phyloP scores from a whole-genome alignment of 139 green algal genomes.

The Asterochloris sp. region DNA sequence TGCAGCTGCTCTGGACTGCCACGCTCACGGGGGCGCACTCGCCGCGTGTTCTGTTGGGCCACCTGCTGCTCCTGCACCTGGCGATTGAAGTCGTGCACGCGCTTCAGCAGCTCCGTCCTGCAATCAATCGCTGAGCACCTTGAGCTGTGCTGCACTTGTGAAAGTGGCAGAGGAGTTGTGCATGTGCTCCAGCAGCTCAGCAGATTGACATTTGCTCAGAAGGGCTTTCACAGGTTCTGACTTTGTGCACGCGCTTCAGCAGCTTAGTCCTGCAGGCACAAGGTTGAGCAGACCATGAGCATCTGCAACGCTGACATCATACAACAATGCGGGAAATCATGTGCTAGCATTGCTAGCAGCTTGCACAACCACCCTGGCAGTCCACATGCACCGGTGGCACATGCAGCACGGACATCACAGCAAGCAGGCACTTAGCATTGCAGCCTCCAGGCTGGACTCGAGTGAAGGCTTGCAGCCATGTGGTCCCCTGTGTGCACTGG shows the following conservation, averaged over 20 bases:
- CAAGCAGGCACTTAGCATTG: too few relatives aligned
- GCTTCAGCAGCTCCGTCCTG: constrained; percentile 47
- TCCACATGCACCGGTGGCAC: too few relatives aligned
- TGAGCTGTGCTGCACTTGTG: too few relatives aligned
- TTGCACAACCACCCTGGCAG: not conserved
- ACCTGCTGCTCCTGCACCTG: constrained; percentile 37
- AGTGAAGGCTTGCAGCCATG: too few relatives aligned
- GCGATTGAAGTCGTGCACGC: constrained; percentile 30
- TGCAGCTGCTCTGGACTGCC: constrained; percentile 12
- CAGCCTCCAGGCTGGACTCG: too few relatives aligned
- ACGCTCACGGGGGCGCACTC: not conserved
- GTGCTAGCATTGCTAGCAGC: not conserved
- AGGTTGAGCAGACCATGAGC: too few relatives aligned
- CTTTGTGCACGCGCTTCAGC: constrained; percentile 37
- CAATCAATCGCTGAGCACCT: not conserved
- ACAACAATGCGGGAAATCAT: not conserved
- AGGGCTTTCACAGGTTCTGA: not conserved
- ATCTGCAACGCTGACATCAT: not conserved
- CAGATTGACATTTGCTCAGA: not conserved
- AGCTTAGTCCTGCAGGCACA: constrained; percentile 34
- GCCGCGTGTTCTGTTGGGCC: constrained; percentile 2
- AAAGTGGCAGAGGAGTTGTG: too few relatives aligned
- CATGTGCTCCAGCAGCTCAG: not conserved
- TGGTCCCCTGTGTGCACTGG: too few relatives aligned
- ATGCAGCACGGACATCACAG: too few relatives aligned